Base-by-base conservation (phyloP, 495 filamentous ascomycete genomes). In the Penicillium waksmanii region DNA sequence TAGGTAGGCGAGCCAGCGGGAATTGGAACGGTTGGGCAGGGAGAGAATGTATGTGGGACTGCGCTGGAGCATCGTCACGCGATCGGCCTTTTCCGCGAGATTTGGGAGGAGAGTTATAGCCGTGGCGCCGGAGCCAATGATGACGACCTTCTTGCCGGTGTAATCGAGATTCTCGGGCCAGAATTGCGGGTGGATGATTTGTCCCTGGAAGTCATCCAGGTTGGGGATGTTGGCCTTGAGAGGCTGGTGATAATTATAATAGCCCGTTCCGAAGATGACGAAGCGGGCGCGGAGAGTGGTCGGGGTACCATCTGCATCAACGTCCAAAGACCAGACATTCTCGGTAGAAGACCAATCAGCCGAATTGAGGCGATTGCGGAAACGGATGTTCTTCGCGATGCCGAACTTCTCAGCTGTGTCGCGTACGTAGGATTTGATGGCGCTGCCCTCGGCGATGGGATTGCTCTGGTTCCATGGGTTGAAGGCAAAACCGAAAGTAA, bases 401-500 rank as follows among this genome's bases (percentile, higher is more conserved):
- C 84, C 86, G 58, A 83, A 76, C 48, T 84, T 71, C 8, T 68
- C 67, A 0, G 86, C 83, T 3, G 83, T 85, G 11, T 85, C 79
- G 52, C 82, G 75, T 17, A 94, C 66, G 65, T 93, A 93, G 15
- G 82, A 63, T 47, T 72, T 73, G 67, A 95, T 90, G 17, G 75
- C 73, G 0, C 67, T 61, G 0, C 83, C 90, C 27, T 83, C 74
- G 1, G 84, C 89, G 60, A 93, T 89, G 27, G 82, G 78, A 31
- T 80, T 80, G 5, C 71, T 66, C 38, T 80, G 73, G 2, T 76
- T 73, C 88, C 88, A 93, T 15, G 87, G 87, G 27, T 84, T 73
- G 85, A 87, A 92, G 13, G 81, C 70, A 57, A 91, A 88, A 42
- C 87, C 86, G 55, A 88, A 91, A 8, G 86, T 82, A 61, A 82